Evolutionary conservation across 345 rosid species (phyloP).

Genomic region (Aquilaria yunnanensis): DNA sequence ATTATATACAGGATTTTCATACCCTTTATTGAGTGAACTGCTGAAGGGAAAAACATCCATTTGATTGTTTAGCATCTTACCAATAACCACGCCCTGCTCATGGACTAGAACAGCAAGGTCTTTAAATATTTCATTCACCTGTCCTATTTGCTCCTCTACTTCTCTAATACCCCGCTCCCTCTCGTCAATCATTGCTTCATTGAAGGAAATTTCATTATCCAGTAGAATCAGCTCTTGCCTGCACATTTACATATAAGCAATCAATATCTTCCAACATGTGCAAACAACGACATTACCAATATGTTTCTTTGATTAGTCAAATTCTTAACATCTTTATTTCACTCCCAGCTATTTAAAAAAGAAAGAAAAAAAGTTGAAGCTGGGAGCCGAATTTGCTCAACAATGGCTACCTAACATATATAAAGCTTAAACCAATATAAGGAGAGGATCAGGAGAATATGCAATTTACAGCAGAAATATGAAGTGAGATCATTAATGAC

Average conservation of each 20-base stretch:
- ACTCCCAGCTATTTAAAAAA: no score
- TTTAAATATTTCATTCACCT: conserved; percentile 60
- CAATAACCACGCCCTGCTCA: conserved; percentile 61
- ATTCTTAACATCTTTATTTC: no score
- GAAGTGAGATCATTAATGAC: background rate
- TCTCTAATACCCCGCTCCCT: conserved; percentile 62
- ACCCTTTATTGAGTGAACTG: no score
- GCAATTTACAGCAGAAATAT: background rate
- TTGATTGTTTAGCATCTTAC: conserved; percentile 26
- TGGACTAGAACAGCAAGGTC: conserved; percentile 71
- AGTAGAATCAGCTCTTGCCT: conserved; percentile 50
- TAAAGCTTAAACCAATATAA: no score
- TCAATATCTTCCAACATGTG: no score
- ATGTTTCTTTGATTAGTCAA: no score
- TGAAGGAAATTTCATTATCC: conserved; percentile 62
- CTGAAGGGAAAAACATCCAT: conserved; percentile 2
- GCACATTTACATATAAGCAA: conserved; percentile 8
- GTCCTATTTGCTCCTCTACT: conserved; percentile 52
- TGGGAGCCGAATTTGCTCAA: no score
- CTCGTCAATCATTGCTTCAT: conserved; percentile 69
- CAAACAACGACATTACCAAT: no score
- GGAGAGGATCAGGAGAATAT: no score
- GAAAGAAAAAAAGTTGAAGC: no score
- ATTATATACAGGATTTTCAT: background rate
- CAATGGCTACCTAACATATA: no score